Evolutionary conservation across 257 asterid species (phyloP), one percentile per base, ranked within the genome.

Genomic region (Cordia subcordata): DNA sequence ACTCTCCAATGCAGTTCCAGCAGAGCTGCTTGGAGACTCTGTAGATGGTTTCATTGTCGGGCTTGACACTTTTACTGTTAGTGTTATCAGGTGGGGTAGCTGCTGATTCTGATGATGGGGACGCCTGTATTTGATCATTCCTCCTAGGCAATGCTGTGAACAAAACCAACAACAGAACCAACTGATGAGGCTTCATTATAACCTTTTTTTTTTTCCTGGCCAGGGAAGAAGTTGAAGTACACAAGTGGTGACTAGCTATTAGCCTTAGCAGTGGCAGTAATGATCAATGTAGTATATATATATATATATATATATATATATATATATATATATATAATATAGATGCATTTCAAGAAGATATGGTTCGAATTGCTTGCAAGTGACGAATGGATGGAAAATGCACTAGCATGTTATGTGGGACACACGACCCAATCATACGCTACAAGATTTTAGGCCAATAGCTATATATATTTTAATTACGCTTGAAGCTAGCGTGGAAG

Each of bases 31-130:
- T 65, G 16, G 70, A 57, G 45, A 65, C 15, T 37, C 5, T 37
- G 64, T 65, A 65, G 10, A 65, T 38, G 32, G 70, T 56, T 56
- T 65, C 64, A 10, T 65, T 65, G 52, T 65, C 58, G 0, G 55
- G 39, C 40, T 19, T 42, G 44, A 39, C 12, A 39, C 44, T 46
- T 11, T 65, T 33, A 0, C 18, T 9, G 42, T 1, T 3, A 20
- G 69, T 23, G 18, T 37, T n/a, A n/a, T n/a, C 51, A 13, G 49
- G 17, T 20, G 38, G 49, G 1, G 11, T 4, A 37, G 37, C n/a
- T 39, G 37, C n/a, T 39, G 68, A 23, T 35, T 33, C 14, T 35
- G 61, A 23, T n/a, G n/a, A n/a, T n/a, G n/a, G n/a, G 33, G 61
- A 53, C 0, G 11, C 62, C 11, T 3, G 32, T 38, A 42, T 13